Percentiles rank a stretch among this genome's conserved stretches.
Conservation (phyloP, 192 early-diverging fungal species). For the Lobosporangium transversale region DNA sequence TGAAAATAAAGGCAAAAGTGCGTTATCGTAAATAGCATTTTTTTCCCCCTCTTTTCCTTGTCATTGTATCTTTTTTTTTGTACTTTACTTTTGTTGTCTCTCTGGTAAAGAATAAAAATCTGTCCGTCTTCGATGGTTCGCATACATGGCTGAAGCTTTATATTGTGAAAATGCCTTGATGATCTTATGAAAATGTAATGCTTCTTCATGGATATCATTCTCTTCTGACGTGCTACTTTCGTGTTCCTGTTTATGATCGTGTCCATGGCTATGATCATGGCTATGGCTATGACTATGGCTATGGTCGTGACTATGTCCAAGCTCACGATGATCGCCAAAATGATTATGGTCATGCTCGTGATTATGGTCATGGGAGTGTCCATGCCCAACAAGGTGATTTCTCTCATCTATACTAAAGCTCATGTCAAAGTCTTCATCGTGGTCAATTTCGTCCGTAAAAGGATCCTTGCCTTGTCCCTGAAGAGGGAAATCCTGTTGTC, state of each 20-base stretch:
- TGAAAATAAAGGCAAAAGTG: too few relatives aligned
- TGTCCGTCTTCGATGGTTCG: constrained; percentile 68
- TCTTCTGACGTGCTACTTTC: constrained; percentile 8
- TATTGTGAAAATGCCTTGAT: constrained; percentile 70
- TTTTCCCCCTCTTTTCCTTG: neutral
- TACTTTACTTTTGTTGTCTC: constrained; percentile 63
- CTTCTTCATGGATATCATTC: constrained; percentile 45
- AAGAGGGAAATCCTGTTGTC: too few relatives aligned
- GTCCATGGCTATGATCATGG: constrained; percentile 24
- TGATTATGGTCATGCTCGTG: constrained; percentile 3
- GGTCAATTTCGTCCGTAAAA: constrained; percentile 9
- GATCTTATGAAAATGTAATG: constrained; percentile 63
- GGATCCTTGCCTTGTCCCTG: neutral
- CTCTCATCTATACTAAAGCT: neutral
- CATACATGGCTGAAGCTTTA: constrained; percentile 66
- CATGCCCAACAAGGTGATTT: neutral
- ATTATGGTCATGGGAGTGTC: neutral
- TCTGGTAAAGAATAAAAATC: constrained; percentile 70
- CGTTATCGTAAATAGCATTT: too few relatives aligned
- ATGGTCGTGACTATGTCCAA: constrained; percentile 10
- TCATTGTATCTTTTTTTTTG: neutral
- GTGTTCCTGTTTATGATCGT: constrained; percentile 11
- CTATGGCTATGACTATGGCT: constrained; percentile 14
- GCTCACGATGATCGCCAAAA: constrained; percentile 1
- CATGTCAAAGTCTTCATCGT: constrained; percentile 16